Conservation (phyloP, 352 stramenopile genomes). For the Phytophthora hybrid region DNA sequence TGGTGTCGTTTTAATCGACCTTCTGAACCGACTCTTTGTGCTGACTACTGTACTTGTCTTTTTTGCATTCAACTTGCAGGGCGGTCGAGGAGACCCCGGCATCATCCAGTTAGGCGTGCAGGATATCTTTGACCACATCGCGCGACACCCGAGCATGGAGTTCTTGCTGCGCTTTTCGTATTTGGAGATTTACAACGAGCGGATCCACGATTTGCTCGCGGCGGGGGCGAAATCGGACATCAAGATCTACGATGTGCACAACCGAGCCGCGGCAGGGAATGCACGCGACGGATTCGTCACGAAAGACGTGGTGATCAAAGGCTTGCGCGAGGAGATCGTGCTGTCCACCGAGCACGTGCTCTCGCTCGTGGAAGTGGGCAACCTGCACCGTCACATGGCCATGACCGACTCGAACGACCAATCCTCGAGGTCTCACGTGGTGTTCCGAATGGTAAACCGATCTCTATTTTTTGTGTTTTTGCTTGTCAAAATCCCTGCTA, state of each 20-base stretch:
- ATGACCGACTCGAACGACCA: constrained; percentile 82
- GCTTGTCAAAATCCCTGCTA: constrained; percentile 10
- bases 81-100: constrained; percentile 63
- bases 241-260: constrained; percentile 80
- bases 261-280: constrained; percentile 41
- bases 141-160: constrained; percentile 58
- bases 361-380: constrained; percentile 85
- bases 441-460: constrained; percentile 72
- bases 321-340: constrained; percentile 85
- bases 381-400: constrained; percentile 80
- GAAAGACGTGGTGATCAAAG: constrained; percentile 90
- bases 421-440: constrained; percentile 79
- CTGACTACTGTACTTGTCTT: constrained; percentile 30
- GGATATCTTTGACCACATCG: constrained; percentile 90
- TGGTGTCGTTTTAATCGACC: constrained; percentile 18
- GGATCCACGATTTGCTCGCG: constrained; percentile 96
- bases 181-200: constrained; percentile 99
- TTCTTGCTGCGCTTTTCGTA: constrained; percentile 93
- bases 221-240: constrained; percentile 68
- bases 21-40: constrained; percentile 31
- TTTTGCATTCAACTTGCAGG: constrained; percentile 19
- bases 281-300: constrained; percentile 44
- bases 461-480: constrained; percentile 24
- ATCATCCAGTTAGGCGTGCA: constrained; percentile 89
- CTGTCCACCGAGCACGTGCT: constrained; percentile 83